A percentile compares a stretch with the other conserved stretches of the same genome.
Conservation (phyloP, 331 rosid genomes). For the Quercus tomentella region DNA sequence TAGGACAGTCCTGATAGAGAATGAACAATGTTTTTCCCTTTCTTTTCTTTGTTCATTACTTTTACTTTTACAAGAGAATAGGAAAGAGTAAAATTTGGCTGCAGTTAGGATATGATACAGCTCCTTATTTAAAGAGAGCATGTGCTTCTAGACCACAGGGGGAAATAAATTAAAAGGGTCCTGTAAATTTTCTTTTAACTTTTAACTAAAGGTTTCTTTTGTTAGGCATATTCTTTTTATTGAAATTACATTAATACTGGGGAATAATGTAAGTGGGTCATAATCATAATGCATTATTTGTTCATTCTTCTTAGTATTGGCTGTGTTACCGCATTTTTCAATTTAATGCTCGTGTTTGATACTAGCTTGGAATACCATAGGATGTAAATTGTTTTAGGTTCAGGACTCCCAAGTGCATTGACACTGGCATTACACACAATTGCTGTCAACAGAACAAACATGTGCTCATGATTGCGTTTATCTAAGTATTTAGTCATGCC, state of each 20-base stretch:
- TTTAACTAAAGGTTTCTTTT: not conserved
- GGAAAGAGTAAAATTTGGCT: conserved; percentile 9
- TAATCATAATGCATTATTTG: conserved; percentile 5
- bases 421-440: no score
- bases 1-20: conserved; percentile 21
- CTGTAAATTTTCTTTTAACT: conserved; percentile 17
- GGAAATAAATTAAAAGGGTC: not conserved
- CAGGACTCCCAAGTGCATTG: not conserved
- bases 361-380: not conserved
- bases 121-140: not conserved
- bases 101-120: conserved; percentile 6
- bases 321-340: not conserved
- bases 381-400: not conserved
- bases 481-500: no score
- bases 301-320: not conserved
- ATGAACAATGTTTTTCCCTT: not conserved
- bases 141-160: conserved; percentile 21
- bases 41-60: not conserved
- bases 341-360: not conserved
- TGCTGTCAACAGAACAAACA: no score
- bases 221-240: conserved; percentile 20
- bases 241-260: conserved; percentile 6
- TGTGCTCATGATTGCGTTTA: no score
- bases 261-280: conserved; percentile 13
- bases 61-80: not conserved